These are phyloP conservation scores for Kodamaea leandrae DNA, from an alignment of 805 yeast genomes.

Conservation along the genomic window DNA sequence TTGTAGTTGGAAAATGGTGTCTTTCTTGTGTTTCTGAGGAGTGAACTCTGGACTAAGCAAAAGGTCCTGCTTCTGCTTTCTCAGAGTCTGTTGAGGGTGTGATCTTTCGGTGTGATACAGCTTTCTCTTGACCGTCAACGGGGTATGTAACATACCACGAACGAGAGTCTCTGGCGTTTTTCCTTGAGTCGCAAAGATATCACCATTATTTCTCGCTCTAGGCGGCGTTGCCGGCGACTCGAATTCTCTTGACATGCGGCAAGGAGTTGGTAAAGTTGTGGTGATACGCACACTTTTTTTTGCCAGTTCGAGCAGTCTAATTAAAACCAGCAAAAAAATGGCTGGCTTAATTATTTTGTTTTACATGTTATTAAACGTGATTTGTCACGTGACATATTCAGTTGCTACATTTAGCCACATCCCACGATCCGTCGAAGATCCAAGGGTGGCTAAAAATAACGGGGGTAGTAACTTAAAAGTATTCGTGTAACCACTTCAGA, in stretches of 20 bases:
- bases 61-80: conserved; percentile 10
- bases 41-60: conserved; percentile 12
- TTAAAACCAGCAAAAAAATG: conserved; percentile 10
- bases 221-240: conserved; percentile 13
- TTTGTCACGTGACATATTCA: neutral
- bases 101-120: conserved; percentile 1
- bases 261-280: neutral
- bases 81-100: neutral
- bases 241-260: conserved; percentile 1
- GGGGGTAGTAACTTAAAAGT: too few relatives aligned
- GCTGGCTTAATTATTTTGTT: neutral
- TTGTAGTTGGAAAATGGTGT: conserved; percentile 7
- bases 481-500: too few relatives aligned
- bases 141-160: conserved; percentile 9
- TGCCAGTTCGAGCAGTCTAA: conserved; percentile 1
- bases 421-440: too few relatives aligned
- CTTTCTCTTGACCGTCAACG: conserved; percentile 5
- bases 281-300: conserved; percentile 1
- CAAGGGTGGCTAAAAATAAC: too few relatives aligned
- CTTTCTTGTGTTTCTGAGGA: conserved; percentile 11
- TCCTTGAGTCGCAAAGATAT: neutral
- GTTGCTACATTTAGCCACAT: too few relatives aligned
- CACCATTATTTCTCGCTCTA: conserved; percentile 1
- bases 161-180: conserved; percentile 7
- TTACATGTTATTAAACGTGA: neutral